Conservation (phyloP, 2,329 filamentous ascomycete genomes). For the Microsporum canis region DNA sequence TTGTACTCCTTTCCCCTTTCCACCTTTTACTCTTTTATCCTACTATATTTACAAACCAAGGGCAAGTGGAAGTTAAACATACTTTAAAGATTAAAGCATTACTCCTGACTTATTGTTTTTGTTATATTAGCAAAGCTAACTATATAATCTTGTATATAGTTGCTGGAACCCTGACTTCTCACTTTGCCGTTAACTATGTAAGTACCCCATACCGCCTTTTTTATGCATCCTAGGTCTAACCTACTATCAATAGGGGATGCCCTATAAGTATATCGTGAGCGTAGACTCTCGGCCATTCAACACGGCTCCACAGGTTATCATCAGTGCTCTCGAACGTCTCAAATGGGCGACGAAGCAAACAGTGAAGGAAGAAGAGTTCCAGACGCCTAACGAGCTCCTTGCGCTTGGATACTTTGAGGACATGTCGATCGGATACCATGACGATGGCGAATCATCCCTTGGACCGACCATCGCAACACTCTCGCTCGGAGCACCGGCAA, state of each 20-base stretch:
- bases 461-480: slow-evolving; percentile 46
- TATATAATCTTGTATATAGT: slow-evolving; percentile 19
- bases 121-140: not conserved
- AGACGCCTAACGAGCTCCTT: slow-evolving; percentile 46
- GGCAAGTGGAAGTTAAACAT: not conserved
- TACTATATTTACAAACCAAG: not conserved
- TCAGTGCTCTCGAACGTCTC: slow-evolving; percentile 38
- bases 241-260: slow-evolving; percentile 38
- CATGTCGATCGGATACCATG: slow-evolving; percentile 48
- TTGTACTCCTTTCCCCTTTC: not conserved
- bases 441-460: slow-evolving; percentile 47
- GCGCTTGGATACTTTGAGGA: slow-evolving; percentile 45
- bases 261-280: slow-evolving; percentile 48
- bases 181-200: slow-evolving; percentile 41
- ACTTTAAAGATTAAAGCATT: not conserved
- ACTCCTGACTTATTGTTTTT: not conserved
- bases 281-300: slow-evolving; percentile 36
- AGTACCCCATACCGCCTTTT: slow-evolving; percentile 11
- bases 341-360: slow-evolving; percentile 42
- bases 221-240: not conserved
- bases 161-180: slow-evolving; percentile 30
- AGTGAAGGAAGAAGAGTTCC: slow-evolving; percentile 21
- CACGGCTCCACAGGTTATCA: slow-evolving; percentile 33
- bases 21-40: not conserved
- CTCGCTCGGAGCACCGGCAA: slow-evolving; percentile 42